Evolutionary conservation across 2,329 filamentous ascomycete species (phyloP).

Genomic region (Fusarium sp.): DNA sequence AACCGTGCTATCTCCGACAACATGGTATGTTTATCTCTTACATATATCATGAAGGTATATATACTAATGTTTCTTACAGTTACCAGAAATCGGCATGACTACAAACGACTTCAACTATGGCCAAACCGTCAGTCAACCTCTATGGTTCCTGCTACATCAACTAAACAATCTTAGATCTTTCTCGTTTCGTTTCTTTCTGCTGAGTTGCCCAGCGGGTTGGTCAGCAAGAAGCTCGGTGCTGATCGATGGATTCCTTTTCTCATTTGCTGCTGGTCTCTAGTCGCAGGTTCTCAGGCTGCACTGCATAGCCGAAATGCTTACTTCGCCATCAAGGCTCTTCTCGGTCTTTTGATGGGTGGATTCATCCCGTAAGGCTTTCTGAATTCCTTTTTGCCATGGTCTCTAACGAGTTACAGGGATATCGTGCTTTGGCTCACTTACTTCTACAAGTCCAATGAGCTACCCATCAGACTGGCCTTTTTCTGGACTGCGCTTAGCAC

Average conservation of each 20-base stretch:
- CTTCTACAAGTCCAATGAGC: conserved; percentile 79
- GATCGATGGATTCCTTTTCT: conserved; percentile 61
- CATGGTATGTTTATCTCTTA: conserved; percentile 46
- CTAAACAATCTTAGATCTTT: conserved; percentile 55
- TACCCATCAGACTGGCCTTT: conserved; percentile 74
- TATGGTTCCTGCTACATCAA: not conserved
- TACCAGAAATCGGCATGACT: conserved; percentile 57
- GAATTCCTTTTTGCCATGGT: accelerated
- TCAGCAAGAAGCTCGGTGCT: conserved; percentile 65
- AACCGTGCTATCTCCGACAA: conserved; percentile 59
- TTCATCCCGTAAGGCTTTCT: conserved; percentile 59
- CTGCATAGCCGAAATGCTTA: conserved; percentile 55
- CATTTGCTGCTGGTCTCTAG: conserved; percentile 58
- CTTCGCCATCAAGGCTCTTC: conserved; percentile 58
- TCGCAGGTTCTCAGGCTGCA: conserved; percentile 56
- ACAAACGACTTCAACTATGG: conserved; percentile 63
- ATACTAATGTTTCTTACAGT: conserved; percentile 34
- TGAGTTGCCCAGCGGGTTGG: conserved; percentile 63
- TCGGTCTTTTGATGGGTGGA: conserved; percentile 64
- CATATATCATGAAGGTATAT: accelerated
- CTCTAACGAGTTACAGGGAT: conserved; percentile 42
- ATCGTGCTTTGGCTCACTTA: conserved; percentile 78
- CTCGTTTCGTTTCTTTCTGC: conserved; percentile 61
- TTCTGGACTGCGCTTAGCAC: conserved; percentile 78
- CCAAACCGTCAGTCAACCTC: conserved; percentile 51